phyloP scores from a whole-genome alignment of 768 basidiomycete genomes.

The Cystofilobasidium bisporidii region DNA sequence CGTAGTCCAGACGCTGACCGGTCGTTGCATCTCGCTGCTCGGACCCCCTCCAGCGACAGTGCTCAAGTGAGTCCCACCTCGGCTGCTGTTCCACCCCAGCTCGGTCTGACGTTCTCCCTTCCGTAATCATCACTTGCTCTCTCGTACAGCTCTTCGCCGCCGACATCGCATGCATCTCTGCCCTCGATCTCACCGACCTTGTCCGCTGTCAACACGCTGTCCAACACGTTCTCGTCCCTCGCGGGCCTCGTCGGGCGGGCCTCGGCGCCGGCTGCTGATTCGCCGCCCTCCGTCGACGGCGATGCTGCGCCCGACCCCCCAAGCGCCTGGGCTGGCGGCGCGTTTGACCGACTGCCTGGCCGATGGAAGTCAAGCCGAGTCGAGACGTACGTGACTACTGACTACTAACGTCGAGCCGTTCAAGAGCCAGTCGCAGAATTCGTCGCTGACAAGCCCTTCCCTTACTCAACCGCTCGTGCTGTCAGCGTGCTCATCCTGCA shows the following conservation, averaged over 20 bases:
- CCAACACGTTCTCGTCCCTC: neutral
- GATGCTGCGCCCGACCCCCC: neutral
- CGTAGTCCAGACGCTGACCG: too few species aligned
- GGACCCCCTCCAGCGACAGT: too few species aligned
- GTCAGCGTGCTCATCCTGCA: neutral
- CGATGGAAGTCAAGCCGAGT: neutral
- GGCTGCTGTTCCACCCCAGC: too few species aligned
- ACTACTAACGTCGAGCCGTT: too few species aligned
- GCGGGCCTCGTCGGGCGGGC: neutral
- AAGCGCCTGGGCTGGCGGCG: neutral
- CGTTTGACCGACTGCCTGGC: neutral
- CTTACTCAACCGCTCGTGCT: neutral
- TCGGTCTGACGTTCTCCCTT: too few species aligned
- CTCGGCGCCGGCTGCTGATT: neutral
- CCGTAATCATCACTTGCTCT: too few species aligned
- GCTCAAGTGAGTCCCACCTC: too few species aligned
- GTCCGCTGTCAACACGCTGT: neutral
- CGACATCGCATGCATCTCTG: neutral
- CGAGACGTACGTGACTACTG: neutral
- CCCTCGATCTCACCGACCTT: neutral
- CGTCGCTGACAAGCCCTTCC: neutral
- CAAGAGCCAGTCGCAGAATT: neutral
- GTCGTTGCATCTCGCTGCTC: too few species aligned
- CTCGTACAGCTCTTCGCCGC: conserved; percentile 1
- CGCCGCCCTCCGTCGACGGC: neutral